A percentile compares a stretch with the other conserved stretches of the same genome.
Conservation (phyloP, 2,329 filamentous ascomycete species). For the Diaporthe sp. region DNA sequence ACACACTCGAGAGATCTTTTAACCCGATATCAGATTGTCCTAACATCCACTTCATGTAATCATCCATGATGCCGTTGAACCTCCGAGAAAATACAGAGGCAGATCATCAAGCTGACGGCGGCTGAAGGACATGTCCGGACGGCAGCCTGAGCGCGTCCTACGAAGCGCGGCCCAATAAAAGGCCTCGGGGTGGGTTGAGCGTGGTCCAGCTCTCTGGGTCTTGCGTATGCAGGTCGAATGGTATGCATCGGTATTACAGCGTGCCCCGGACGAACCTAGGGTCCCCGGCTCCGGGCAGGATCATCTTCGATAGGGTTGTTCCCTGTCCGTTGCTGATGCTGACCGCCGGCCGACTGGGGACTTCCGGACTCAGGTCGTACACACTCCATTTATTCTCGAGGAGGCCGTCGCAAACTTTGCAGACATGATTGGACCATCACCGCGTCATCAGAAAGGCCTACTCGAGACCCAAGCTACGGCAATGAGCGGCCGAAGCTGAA, state of each 20-base stretch:
- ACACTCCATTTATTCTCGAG: not conserved
- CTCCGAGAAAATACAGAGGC: not conserved
- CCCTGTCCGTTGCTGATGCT: slow-evolving; percentile 19
- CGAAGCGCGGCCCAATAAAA: not conserved
- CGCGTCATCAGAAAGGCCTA: not conserved
- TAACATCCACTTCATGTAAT: not conserved
- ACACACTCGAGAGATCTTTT: not conserved
- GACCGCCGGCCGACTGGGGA: slow-evolving; percentile 28
- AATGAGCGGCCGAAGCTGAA: not conserved
- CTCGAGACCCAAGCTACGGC: not conserved
- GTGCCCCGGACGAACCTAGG: slow-evolving; percentile 18
- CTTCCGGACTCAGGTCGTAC: slow-evolving; percentile 9
- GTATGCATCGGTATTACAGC: not conserved
- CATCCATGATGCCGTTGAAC: not conserved
- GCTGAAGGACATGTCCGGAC: slow-evolving; percentile 10
- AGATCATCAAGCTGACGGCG: not conserved
- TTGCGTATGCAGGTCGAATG: slow-evolving; percentile 5
- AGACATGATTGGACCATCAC: not conserved
- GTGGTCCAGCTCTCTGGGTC: not conserved
- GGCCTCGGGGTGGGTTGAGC: not conserved
- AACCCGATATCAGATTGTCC: not conserved
- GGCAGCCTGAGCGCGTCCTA: slow-evolving; percentile 19
- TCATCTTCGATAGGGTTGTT: not conserved
- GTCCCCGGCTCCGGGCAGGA: slow-evolving; percentile 17
- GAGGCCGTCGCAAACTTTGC: not conserved